Base-by-base conservation (phyloP, 2,329 filamentous ascomycete species). In the Aspergillus transmontanensis region DNA sequence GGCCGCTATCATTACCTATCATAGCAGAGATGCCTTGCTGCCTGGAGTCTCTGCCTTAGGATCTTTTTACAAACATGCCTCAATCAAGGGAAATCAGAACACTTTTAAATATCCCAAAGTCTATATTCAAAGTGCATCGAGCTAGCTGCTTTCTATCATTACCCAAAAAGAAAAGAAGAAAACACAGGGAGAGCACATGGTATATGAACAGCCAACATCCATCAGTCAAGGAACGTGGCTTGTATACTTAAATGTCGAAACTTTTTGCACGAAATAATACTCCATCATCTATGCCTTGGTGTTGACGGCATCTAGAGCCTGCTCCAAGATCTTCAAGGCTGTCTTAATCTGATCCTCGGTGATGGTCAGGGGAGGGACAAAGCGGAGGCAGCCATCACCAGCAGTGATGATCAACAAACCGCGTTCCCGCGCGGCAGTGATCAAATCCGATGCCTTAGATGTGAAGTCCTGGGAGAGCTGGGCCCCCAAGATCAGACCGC, bases 371-470 rank as follows among this genome's bases (percentile, higher is more conserved):
- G 92, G 91, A 36, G 95, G 95, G 61, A 98, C 93, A 72, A 99
- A 97, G 55, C 95, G 85, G 69, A 99, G 80, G 10, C 94, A 97
- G 75, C 98, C 97, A 34, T 89, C 93, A 1, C 95, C 95, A 32
- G 93, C 94, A 1, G 93, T 97, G 73, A 99, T 97, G 64, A 99
- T 84, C 63, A 99, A 78, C 72, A 99, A 78, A 0, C 95, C 95
- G 64, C 93, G 85, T 82, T 98, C 93, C 65, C 95, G 85, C 21
- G 94, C 93, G 12, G 93, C 94, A 67, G 90, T 93, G 64, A 99
- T 84, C 64, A 99, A 89, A 50, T 82, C 80, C 7, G 72, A 69
- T 4, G 77, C 79, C 68, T 78, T 79, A 50, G 73, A 14, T 84
- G 85, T 21, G 85, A 85, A 34, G 88, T 92, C 90, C 67, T 87